Evolutionary conservation across 768 basidiomycete species (phyloP), one percentile per base, ranked within the genome.

Genomic region (Clitopilus hobsonii): DNA sequence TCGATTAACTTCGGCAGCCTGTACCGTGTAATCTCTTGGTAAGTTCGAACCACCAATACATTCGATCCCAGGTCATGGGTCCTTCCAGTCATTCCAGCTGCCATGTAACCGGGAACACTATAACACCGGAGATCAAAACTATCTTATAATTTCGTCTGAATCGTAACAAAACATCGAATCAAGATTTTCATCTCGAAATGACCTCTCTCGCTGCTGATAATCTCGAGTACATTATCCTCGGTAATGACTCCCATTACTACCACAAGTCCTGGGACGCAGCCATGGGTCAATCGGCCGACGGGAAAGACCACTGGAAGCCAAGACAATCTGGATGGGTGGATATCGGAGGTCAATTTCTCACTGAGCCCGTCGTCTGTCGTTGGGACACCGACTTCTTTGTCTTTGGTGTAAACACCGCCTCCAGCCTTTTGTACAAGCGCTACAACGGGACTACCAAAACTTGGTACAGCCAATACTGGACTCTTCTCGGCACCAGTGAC

Each of bases 211-310:
- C 25, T 22, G 3, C 36, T 22, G 54, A 57, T 45, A 52, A 53
- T 26, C 58, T 60, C 36, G 58, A 61, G 41, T 47, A 58, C 49
- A 56, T 61, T 55, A 55, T 54, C n/a, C 30, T 56, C n/a, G 58
- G 60, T 28, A 49, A 38, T 22, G 49, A 59, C 53, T 56, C 55
- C 27, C 55, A 55, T 18, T 26, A 56, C 29, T 56, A 59, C 38
- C 60, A 61, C 38, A 59, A 61, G 45, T 36, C 6, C 20, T 61
- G 55, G 54, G 22, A 59, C 26, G n/a, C n/a, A n/a, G n/a, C n/a
- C n/a, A n/a, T n/a, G n/a, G n/a, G n/a, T n/a, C n/a, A n/a, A n/a
- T n/a, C n/a, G n/a, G n/a, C n/a, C n/a, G n/a, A n/a, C n/a, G 55
- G 58, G 7, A n/a, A 14, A 18, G 4, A 28, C 8, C 11, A 28